Evolutionary conservation across 495 filamentous ascomycete species (phyloP).

Genomic region (Lichenothelia convexa): DNA sequence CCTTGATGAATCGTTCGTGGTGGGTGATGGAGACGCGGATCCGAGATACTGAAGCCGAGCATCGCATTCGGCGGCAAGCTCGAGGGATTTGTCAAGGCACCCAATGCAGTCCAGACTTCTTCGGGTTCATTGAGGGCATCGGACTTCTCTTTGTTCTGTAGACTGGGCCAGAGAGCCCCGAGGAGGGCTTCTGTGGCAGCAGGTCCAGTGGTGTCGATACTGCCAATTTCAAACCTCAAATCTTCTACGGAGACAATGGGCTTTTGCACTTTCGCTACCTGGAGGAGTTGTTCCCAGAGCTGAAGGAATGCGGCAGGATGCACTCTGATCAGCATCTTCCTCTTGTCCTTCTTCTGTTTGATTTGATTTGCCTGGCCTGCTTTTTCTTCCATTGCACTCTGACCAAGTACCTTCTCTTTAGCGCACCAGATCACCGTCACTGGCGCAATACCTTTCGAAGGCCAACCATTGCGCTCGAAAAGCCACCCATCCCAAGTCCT

Average conservation of each 20-base stretch:
- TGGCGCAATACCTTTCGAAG: constrained; percentile 47
- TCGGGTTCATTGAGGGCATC: constrained; percentile 26
- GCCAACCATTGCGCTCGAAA: constrained; percentile 34
- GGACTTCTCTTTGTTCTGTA: constrained; percentile 11
- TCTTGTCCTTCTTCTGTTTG: constrained; percentile 25
- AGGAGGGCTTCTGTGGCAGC: constrained; percentile 66
- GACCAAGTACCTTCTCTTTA: constrained; percentile 7
- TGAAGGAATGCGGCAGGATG: constrained; percentile 84
- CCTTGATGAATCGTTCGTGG: constrained; percentile 27
- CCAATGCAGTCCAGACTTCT: constrained; percentile 42
- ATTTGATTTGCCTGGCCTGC: neutral
- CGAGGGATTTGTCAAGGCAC: constrained; percentile 54
- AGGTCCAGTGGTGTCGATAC: constrained; percentile 75
- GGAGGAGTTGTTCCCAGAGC: constrained; percentile 60
- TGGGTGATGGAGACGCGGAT: constrained; percentile 68
- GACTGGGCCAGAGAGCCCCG: constrained; percentile 44
- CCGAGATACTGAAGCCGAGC: constrained; percentile 51
- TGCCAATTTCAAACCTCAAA: constrained; percentile 83
- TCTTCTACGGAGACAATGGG: constrained; percentile 69
- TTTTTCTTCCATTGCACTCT: constrained; percentile 20
- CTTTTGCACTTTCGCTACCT: constrained; percentile 47
- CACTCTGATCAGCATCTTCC: constrained; percentile 52
- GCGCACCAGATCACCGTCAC: constrained; percentile 54
- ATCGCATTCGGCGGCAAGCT: constrained; percentile 56
- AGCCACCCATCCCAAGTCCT: constrained; percentile 52